A percentile compares a stretch with the other conserved stretches of the same genome.
These are phyloP conservation scores for Arxiozyma heterogenica DNA, from an alignment of 1,139 yeast species.

Conservation along the genomic window DNA sequence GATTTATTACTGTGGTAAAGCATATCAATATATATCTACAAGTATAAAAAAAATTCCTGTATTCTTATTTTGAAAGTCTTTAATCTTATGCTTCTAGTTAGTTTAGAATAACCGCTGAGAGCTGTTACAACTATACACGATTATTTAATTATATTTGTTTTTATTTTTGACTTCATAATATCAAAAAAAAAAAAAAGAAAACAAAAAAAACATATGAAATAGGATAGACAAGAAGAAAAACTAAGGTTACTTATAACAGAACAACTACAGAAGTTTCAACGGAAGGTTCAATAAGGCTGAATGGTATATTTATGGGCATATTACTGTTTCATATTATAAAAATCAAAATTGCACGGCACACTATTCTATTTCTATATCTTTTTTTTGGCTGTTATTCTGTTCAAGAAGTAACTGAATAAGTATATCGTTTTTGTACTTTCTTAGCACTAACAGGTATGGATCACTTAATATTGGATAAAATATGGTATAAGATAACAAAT, in stretches of 20 bases:
- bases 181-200: too few species aligned
- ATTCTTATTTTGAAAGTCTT: too few species aligned
- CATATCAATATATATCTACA: too few species aligned
- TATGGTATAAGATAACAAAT: neutral
- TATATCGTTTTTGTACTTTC: too few species aligned
- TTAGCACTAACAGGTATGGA: neutral
- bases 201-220: neutral
- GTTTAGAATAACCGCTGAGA: neutral
- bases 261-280: neutral
- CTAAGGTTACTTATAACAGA: neutral
- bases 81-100: too few species aligned
- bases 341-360: too few species aligned
- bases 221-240: neutral
- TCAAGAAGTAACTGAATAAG: neutral
- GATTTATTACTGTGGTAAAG: too few species aligned
- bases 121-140: neutral
- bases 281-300: neutral
- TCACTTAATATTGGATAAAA: neutral
- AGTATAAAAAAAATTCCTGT: too few species aligned
- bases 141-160: neutral
- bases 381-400: neutral
- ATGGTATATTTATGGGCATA: too few species aligned
- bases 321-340: neutral
- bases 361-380: too few species aligned
- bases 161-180: too few species aligned